Evolutionary conservation across 2,329 filamentous ascomycete genomes (phyloP), one percentile per base, ranked within the genome.

Genomic region (Epichloe brachyelytri): DNA sequence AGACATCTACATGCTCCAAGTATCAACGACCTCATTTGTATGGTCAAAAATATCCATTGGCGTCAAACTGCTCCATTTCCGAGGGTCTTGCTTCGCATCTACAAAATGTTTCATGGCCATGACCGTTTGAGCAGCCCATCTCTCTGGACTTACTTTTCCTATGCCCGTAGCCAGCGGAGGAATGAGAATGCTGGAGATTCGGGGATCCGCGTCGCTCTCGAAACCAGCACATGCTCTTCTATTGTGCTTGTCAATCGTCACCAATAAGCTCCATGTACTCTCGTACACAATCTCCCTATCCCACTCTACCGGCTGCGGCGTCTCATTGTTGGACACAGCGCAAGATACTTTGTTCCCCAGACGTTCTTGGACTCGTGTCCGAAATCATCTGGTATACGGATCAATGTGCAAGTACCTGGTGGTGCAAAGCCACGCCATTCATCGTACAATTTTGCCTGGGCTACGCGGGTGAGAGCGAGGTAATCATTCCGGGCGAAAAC

Each of bases 211-310:
- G 7, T 41, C 50, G 15, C 26, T 10, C 22, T 26, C 53, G 34
- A 52, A 49, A 11, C 46, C 53, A 10, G 34, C 51, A 5, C 47
- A 43, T 19, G 56, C 55, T 4, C 43, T 46, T 7, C 65, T 62
- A 58, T 78, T 79, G 56, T 73, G 70, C 20, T 66, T 67, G 39
- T 77, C 73, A 1, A 78, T 54, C 17, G 70, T 65, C 55, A 70
- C 72, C 19, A 78, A 57, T 53, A 79, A 57, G 55, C 68, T 72
- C 76, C 75, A 78, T 0, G 76, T 58, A 61, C 74, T 75, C 58
- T 78, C 71, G 54, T 76, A 78, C 3, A 78, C 69, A 8, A 79
- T 64, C 58, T 78, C 76, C 2, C 68, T 63, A 56, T 78, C 70
- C 75, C 76, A 78, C 5, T 44, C 55, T 10, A 70, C 72, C 20